Evolutionary conservation across 2,329 filamentous ascomycete species (phyloP), one percentile per base, ranked within the genome.

Genomic region (Colletotrichum lindemuthianum): DNA sequence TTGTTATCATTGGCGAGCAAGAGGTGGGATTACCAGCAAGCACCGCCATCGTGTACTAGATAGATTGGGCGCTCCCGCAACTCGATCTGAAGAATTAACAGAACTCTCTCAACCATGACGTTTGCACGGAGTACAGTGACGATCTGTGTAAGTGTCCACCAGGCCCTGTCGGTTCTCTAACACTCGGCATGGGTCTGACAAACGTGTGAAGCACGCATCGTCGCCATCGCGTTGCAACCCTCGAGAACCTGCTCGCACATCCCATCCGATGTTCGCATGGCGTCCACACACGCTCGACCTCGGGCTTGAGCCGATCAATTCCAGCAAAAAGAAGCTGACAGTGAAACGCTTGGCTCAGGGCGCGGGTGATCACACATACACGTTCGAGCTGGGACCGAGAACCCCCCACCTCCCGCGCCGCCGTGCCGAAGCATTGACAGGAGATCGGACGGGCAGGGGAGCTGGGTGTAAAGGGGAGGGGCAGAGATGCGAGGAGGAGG

Each of bases 81-180:
- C 59, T 64, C 63, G 49, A 64, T 64, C 63, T 50, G 32, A 59
- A 56, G 45, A 40, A 56, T 44, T 41, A 61, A 50, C 48, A 54
- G 53, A 59, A 66, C 49, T 49, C 32, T 15, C 11, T 34, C 40
- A 49, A 47, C 7, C 8, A 6, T 9, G n/a, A 16, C 12, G 7
- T 45, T 1, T 24, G 15, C 9, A 11, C 6, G 43, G 3, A 11
- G 8, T 45, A 24, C n/a, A 6, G 43, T 45, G 15, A 8, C 8
- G 8, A 6, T 11, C 10, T 11, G 8, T 34, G 49, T 15, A 7
- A 7, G 15, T 50, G 49, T 15, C 5, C 40, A 6, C 15, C 6
- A 9, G 11, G 12, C 33, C 16, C 36, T 37, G n/a, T 34, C 39
- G 43, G n/a, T 44, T 37, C 48, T 32, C 37, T 15, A 12, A 4